Conservation (phyloP, 1,139 yeast genomes). For the Scheffersomyces stambukii region DNA sequence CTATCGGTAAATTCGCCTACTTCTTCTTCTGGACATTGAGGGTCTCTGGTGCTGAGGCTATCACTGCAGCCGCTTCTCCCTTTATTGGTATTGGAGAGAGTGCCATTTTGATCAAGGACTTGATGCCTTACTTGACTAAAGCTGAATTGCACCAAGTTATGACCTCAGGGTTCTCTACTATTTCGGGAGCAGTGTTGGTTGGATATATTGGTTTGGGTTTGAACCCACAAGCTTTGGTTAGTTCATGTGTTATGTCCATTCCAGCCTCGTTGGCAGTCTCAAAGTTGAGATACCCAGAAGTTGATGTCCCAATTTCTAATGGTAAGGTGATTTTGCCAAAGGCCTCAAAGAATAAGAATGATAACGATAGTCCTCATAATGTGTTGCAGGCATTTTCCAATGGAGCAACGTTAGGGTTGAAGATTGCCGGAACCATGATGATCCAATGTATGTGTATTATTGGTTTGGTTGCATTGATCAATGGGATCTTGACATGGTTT, state of each 20-base stretch:
- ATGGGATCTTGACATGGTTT: slow-evolving; percentile 60
- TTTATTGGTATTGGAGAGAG: slow-evolving; percentile 69
- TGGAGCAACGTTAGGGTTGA: slow-evolving; percentile 60
- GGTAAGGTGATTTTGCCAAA: slow-evolving; percentile 49
- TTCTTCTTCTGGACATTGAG: slow-evolving; percentile 61
- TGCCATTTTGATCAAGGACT: slow-evolving; percentile 59
- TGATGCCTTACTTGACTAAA: slow-evolving; percentile 56
- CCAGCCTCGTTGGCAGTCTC: slow-evolving; percentile 66
- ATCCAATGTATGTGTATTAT: slow-evolving; percentile 62
- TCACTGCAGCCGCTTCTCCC: slow-evolving; percentile 68
- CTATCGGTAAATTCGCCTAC: slow-evolving; percentile 53
- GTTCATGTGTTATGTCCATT: slow-evolving; percentile 69
- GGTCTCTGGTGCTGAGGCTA: slow-evolving; percentile 65
- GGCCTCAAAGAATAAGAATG: slow-evolving; percentile 27
- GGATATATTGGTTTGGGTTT: slow-evolving; percentile 64
- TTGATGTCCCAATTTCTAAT: slow-evolving; percentile 51
- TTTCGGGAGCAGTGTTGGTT: slow-evolving; percentile 63
- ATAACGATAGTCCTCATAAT: slow-evolving; percentile 43
- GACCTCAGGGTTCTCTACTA: slow-evolving; percentile 67
- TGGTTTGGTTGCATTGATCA: slow-evolving; percentile 55
- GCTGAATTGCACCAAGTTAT: slow-evolving; percentile 65
- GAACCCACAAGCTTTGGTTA: slow-evolving; percentile 60
- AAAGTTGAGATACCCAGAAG: slow-evolving; percentile 59
- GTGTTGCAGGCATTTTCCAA: slow-evolving; percentile 62
- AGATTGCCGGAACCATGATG: slow-evolving; percentile 57